phyloP scores from a whole-genome alignment of 1,139 yeast genomes.

The Wickerhamiella pararugosa region DNA sequence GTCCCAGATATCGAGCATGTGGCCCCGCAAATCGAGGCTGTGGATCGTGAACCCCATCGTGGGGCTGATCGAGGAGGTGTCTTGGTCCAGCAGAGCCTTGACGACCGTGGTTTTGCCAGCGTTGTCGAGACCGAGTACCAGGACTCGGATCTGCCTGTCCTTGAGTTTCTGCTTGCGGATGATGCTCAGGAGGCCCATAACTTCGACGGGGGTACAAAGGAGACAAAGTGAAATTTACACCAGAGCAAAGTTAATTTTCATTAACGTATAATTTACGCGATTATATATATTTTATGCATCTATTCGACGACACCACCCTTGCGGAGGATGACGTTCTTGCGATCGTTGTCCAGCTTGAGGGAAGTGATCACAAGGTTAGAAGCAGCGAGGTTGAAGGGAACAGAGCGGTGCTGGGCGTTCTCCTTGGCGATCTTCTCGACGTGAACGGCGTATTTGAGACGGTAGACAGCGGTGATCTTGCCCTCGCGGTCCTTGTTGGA shows the following conservation, averaged over 20 bases:
- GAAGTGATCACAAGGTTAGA: constrained; percentile 98
- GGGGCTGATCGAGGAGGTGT: constrained; percentile 36
- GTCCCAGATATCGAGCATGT: constrained; percentile 44
- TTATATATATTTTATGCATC: constrained; percentile 17
- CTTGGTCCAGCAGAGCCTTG: constrained; percentile 31
- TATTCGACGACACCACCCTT: constrained; percentile 76
- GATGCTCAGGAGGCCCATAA: constrained; percentile 73
- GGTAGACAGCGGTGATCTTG: constrained; percentile 94
- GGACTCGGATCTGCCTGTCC: constrained; percentile 59
- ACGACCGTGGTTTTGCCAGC: constrained; percentile 80
- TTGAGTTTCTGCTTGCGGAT: constrained; percentile 70
- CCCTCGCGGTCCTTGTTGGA: constrained; percentile 99
- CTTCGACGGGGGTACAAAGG: neutral
- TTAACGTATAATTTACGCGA: constrained; percentile 8
- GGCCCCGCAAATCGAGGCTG: constrained; percentile 31
- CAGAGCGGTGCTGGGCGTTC: constrained; percentile 96
- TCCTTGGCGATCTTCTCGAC: constrained; percentile 96
- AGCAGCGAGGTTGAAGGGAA: constrained; percentile 96
- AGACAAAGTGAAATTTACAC: neutral
- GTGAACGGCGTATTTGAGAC: constrained; percentile 94
- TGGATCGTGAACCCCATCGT: constrained; percentile 51
- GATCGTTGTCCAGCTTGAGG: constrained; percentile 96
- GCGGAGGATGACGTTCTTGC: constrained; percentile 93
- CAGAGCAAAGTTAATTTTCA: constrained; percentile 2
- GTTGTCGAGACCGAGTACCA: constrained; percentile 75